Evolutionary conservation across 2,329 filamentous ascomycete genomes (phyloP).

Genomic region (Ascochyta pisi): DNA sequence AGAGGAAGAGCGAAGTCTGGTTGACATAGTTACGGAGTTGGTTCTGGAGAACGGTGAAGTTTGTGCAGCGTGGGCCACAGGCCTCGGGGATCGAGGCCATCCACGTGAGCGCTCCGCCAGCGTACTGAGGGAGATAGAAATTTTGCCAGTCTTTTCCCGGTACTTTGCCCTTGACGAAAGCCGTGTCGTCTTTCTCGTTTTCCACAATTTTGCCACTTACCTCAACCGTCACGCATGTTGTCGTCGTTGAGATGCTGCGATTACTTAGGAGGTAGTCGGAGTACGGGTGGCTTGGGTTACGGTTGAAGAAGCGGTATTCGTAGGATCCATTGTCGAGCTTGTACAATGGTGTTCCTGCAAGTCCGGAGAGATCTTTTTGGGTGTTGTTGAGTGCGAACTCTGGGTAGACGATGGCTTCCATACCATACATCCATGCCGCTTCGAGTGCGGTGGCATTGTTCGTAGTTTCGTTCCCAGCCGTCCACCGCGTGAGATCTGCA

Average conservation of each 20-base stretch:
- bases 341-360: constrained; percentile 39
- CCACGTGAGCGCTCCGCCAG: constrained; percentile 34
- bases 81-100: constrained; percentile 23
- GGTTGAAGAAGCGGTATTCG: constrained; percentile 43
- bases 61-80: constrained; percentile 45
- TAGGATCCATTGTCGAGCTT: constrained; percentile 24
- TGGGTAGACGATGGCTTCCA: constrained; percentile 36
- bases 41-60: constrained; percentile 41
- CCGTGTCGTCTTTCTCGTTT: neutral
- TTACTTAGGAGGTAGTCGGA: constrained; percentile 37
- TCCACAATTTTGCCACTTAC: constrained; percentile 8
- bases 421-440: constrained; percentile 42
- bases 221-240: constrained; percentile 33
- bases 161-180: constrained; percentile 27
- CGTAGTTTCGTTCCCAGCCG: constrained; percentile 1
- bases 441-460: constrained; percentile 21
- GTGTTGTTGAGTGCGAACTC: constrained; percentile 21
- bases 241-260: constrained; percentile 29
- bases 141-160: constrained; percentile 19
- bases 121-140: constrained; percentile 24
- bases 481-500: constrained; percentile 37
- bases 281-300: constrained; percentile 39
- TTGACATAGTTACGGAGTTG: constrained; percentile 11
- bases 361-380: constrained; percentile 26
- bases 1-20: constrained; percentile 33